Base-by-base conservation (phyloP, 257 asterid genomes). In the Jaltomata sinuosa region DNA sequence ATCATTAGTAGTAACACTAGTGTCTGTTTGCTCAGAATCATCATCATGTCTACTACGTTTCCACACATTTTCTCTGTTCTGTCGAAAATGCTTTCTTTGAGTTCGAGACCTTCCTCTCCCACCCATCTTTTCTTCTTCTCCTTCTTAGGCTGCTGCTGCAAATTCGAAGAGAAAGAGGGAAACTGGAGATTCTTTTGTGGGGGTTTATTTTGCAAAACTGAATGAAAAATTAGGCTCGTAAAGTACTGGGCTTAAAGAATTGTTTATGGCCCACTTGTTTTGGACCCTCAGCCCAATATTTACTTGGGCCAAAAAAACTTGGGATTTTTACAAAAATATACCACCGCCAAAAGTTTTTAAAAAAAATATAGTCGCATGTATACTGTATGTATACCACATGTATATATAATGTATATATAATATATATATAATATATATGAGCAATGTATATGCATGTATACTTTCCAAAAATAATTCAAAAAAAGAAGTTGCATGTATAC, bases 71-170 rank as follows among this genome's bases (percentile, higher is more conserved):
- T 92, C 96, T 84, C 96, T 88, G 87, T 78, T 85, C 83, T 93
- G 92, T 62, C 92, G 85, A 83, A 93, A 93, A 92, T 93, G 96
- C 40, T 93, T 93, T 79, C 97, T 84, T 92, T 93, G 97, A 79
- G 97, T 93, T 11, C 97, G 93, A 45, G 93, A 92, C 86, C 91
- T 92, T 54, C 97, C 95, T 61, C 92, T 85, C 3, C 97, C 96
- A 47, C 96, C 94, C 95, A 91, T 93, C 57, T 16, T 65, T 62
- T 61, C 36, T 25, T 59, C 67, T 53, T 49, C 54, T 40, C 34
- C 55, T 62, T 62, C 71, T 62, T 62, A 15, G 12, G 59, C 42
- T 38, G 84, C 59, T 53, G 80, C 78, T 82, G 84, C 79, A 49
- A 77, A 77, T 77, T 77, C 62, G 42, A 77, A 77, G 81, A 2